phyloP scores from a whole-genome alignment of 768 basidiomycete genomes.

The Glaciozyma martinii region DNA sequence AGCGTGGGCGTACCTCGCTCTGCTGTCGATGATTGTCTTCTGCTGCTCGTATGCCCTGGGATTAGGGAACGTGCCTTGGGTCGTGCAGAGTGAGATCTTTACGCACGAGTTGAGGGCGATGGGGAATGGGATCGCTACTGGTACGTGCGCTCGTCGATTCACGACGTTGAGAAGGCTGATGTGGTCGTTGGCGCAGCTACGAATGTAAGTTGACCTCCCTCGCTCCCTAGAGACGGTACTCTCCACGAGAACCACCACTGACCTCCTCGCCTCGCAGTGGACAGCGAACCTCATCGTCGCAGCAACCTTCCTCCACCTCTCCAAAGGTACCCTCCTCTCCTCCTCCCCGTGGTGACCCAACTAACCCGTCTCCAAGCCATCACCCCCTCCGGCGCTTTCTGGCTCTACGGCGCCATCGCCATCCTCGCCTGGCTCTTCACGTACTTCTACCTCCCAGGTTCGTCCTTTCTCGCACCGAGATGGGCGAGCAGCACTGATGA shows the following conservation, averaged over 20 bases:
- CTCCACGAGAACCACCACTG: neutral
- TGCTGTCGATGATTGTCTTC: slow-evolving; percentile 19
- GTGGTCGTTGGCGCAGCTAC: neutral
- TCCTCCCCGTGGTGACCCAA: neutral
- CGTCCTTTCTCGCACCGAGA: neutral
- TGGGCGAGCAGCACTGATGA: neutral
- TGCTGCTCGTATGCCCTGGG: slow-evolving; percentile 22
- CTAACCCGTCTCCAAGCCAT: neutral
- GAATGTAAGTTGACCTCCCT: neutral
- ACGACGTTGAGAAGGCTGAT: neutral
- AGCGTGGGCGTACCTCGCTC: slow-evolving; percentile 8
- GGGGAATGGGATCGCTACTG: slow-evolving; percentile 14
- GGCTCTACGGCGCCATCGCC: slow-evolving; percentile 10
- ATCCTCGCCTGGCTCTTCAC: slow-evolving; percentile 21
- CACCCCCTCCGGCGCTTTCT: slow-evolving; percentile 22
- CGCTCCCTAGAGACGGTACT: neutral
- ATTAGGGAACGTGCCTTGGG: slow-evolving; percentile 29
- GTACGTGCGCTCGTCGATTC: neutral
- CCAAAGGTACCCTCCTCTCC: neutral
- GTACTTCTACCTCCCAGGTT: slow-evolving; percentile 14
- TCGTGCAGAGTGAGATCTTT: slow-evolving; percentile 27
- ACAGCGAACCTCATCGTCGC: slow-evolving; percentile 24
- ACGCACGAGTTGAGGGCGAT: slow-evolving; percentile 16
- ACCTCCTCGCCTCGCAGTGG: slow-evolving; percentile 13
- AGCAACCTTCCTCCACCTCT: slow-evolving; percentile 20